Evolutionary conservation across 2,329 filamentous ascomycete species (phyloP), one percentile per base, ranked within the genome.

Genomic region (Claviceps citrina): DNA sequence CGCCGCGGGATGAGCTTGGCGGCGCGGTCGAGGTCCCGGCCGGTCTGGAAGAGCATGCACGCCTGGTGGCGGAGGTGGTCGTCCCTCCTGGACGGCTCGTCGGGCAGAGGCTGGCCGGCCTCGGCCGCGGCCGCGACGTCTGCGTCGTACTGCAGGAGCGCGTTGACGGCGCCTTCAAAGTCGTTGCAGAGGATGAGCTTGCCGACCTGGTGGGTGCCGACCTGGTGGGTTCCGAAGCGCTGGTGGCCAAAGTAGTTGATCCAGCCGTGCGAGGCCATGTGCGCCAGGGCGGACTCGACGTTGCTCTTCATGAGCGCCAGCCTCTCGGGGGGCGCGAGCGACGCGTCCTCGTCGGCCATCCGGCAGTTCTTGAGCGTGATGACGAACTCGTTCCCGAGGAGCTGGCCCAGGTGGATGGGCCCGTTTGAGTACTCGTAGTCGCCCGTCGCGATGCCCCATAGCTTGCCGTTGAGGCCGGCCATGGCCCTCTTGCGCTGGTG

Each of bases 181-280:
- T 94, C 77, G 24, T 75, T 80, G 49, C 83, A 73, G 1, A 98
- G 70, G 54, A 98, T 86, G 56, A 84, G 79, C 54, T 81, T 75
- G 36, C 91, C 91, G 37, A 95, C 67, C 31, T 79, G 72, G 53
- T 96, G 85, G 0, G 91, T 98, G 26, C 86, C 82, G 10, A 84
- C 81, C 22, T 76, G 66, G 58, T 91, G 89, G 0, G 86, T 89
- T 22, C 91, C 91, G 52, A 98, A 98, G 19, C 91, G 78, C 62
- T 98, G 91, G n/a, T 96, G 76, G 7, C 91, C 91, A 54, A 87
- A 98, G 64, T 96, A 98, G 62, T 98, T 98, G 61, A 98, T 78
- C 66, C 93, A 98, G 3, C 91, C 91, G 33, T 79, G 71, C 32
- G 76, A 63, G 40, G 71, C 67, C 48, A 96, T 74, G 46, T 79